Evolutionary conservation across 805 yeast species (phyloP).

Genomic region (Kuraishia molischiana): DNA sequence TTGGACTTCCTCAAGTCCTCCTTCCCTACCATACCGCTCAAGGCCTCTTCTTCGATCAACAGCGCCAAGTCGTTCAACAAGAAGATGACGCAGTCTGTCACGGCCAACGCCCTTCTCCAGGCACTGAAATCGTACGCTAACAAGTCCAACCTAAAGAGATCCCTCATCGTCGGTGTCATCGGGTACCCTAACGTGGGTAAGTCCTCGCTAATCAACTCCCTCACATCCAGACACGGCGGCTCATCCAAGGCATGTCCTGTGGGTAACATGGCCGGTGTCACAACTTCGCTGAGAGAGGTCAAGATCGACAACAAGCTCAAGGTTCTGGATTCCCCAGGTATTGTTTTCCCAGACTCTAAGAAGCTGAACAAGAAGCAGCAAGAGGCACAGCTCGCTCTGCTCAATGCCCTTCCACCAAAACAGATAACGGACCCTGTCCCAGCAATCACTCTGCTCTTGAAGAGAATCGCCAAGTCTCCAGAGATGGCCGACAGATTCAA

Average conservation of each 20-base stretch:
- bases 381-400: conserved; percentile 80
- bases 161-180: conserved; percentile 88
- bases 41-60: conserved; percentile 68
- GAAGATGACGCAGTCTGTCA: conserved; percentile 57
- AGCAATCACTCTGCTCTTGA: conserved; percentile 68
- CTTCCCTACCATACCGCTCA: conserved; percentile 89
- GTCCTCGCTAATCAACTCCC: conserved; percentile 93
- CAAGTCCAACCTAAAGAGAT: conserved; percentile 76
- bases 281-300: conserved; percentile 84
- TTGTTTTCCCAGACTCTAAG: conserved; percentile 66
- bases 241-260: conserved; percentile 80
- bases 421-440: conserved; percentile 76
- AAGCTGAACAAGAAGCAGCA: conserved; percentile 48
- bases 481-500: conserved; percentile 74
- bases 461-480: conserved; percentile 61
- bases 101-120: conserved; percentile 66
- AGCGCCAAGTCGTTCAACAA: conserved; percentile 63
- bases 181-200: conserved; percentile 94
- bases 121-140: conserved; percentile 81
- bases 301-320: conserved; percentile 86
- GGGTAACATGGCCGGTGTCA: conserved; percentile 97
- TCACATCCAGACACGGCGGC: conserved; percentile 73
- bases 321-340: conserved; percentile 93
- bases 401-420: conserved; percentile 86
- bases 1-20: conserved; percentile 62